Base-by-base conservation (phyloP, 2,329 filamentous ascomycete genomes). In the Lithohypha guttulata region DNA sequence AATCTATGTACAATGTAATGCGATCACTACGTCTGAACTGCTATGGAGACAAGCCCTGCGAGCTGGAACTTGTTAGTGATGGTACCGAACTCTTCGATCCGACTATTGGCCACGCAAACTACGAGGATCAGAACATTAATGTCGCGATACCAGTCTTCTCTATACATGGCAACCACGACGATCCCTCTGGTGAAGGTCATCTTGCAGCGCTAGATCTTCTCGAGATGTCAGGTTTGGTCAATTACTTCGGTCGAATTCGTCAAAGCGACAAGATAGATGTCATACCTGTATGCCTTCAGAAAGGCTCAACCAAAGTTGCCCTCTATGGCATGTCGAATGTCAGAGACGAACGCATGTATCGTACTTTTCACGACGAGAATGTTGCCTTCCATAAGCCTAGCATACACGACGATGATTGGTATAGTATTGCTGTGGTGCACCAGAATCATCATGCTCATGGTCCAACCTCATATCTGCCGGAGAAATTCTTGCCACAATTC, bases 1-100 rank as follows among this genome's bases (percentile, higher is more conserved):
- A 95, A 56, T 80, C 87, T 19, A 84, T 98, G 74, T 96, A 91
- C 58, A 85, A 98, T 57, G 91, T 98, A 45, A 96, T 96, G 85
- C 79, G 85, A 21, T 91, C 84, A 2, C 70, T 98, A 20, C 79
- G 91, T 38, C 81, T 86, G 69, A 94, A 95, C 56, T 96, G 91
- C 55, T 75, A 93, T 4, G 91, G 93, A 23, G 84, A 93, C 64
- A 95, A 93, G 55, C 91, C 91, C 0, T 96, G 89, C 57, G 84
- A 94, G 59, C 70, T 98, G 44, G 84, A 98, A 60, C 86, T 96
- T 61, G 70, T 98, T 30, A 93, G 86, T 56, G 91, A 98, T 60
- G 85, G 84, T 6, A 85, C 79, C 50, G 83, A 93, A 53, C 84
- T 89, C 46, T 95, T 98, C 53, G 81, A 85, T 45, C 83, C 83